Base-by-base conservation (phyloP, 306 rosid genomes). In the Coriaria nepalensis region DNA sequence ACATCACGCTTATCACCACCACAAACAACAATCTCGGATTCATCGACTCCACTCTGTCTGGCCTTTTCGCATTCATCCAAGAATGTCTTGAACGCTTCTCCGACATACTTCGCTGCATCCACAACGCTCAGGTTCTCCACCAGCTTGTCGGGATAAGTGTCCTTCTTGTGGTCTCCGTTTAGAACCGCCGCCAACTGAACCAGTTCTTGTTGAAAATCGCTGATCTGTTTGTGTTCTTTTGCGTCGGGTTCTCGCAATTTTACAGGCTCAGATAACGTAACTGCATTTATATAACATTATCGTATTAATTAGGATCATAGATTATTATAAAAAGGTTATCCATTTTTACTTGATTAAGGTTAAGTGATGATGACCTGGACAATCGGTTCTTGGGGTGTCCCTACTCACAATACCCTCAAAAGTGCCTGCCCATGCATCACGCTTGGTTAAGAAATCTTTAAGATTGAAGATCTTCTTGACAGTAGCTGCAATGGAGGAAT, bases 391-490 rank as follows among this genome's bases (percentile, higher is more conserved):
- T 37, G 79, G 73, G 36, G 14, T 52, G 4, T 51, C 44, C 53
- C 75, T 58, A 2, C 33, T 69, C n/a, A 73, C 47, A 50, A 74
- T 60, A 29, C 14, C 10, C 35, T 69, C 80, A 14, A 74, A 74
- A 37, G 76, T 74, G 45, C 68, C 76, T 0, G 76, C 76, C 76
- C 80, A 74, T 37, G 59, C 75, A 40, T 73, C 79, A 1, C 79
- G 72, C 56, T 83, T 79, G 7, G 87, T 79, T 35, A 83, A 53
- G 55, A 79, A 83, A 40, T 66, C 33, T 15, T 73, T 62, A 0
- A 83, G 71, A 50, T 75, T 65, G 68, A 83, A 83, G 53, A 79
- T 73, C 68, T 73, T 79, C 71, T 83, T 79, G 6, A 83, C 88
- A 4, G 79, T 73, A 8, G 79, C 75, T 7, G 79, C 9, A 15